These are phyloP conservation scores for Colletotrichum agaves DNA, from an alignment of 2,329 filamentous ascomycete species.

Conservation along the genomic window DNA sequence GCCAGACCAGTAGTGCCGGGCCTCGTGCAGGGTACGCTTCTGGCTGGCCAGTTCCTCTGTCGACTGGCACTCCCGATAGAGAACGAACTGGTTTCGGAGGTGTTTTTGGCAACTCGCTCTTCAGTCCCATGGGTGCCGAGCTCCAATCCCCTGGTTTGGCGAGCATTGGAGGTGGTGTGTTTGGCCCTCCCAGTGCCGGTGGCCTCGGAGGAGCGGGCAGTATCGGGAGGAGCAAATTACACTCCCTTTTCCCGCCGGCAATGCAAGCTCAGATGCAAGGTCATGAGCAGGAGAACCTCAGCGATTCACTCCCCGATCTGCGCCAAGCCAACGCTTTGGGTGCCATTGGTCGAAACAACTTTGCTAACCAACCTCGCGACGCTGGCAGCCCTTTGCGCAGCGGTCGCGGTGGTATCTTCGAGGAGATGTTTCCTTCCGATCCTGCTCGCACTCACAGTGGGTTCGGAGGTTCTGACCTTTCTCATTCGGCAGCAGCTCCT, in stretches of 20 bases:
- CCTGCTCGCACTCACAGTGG: slow-evolving; percentile 43
- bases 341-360: slow-evolving; percentile 72
- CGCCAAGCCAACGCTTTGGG: slow-evolving; percentile 72
- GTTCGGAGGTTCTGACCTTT: slow-evolving; percentile 41
- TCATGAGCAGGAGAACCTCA: slow-evolving; percentile 71
- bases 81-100: slow-evolving; percentile 66
- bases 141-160: slow-evolving; percentile 77
- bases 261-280: slow-evolving; percentile 93
- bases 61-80: slow-evolving; percentile 75
- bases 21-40: slow-evolving; percentile 74
- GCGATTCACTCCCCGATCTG: slow-evolving; percentile 68
- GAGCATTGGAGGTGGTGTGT: slow-evolving; percentile 74
- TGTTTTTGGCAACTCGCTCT: slow-evolving; percentile 82
- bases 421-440: slow-evolving; percentile 62
- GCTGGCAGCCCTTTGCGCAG: slow-evolving; percentile 68
- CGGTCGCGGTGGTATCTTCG: slow-evolving; percentile 62
- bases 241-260: slow-evolving; percentile 85
- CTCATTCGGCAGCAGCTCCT: slow-evolving; percentile 38
- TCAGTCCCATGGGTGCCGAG: slow-evolving; percentile 77
- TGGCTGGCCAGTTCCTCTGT: slow-evolving; percentile 70
- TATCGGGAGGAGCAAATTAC: slow-evolving; percentile 83
- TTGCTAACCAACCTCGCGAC: slow-evolving; percentile 65
- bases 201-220: slow-evolving; percentile 69
- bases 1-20: slow-evolving; percentile 90
- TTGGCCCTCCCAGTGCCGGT: slow-evolving; percentile 70